Conservation (phyloP, 352 stramenopile species). For the Phytophthora crassamura region DNA sequence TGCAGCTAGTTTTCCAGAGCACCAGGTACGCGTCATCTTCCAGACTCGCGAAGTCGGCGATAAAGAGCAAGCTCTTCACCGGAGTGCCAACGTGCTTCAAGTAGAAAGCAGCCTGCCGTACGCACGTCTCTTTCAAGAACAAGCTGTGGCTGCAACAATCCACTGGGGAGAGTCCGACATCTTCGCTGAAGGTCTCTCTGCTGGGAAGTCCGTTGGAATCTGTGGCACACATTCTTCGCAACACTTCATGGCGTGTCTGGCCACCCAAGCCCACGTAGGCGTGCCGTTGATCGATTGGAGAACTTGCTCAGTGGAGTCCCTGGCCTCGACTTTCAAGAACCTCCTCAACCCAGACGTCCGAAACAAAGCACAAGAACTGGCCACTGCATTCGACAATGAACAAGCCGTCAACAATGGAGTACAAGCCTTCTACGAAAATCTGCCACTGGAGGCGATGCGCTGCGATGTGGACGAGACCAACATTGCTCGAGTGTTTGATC, state of each 20-base stretch:
- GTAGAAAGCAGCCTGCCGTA: constrained; percentile 47
- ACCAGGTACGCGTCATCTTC: constrained; percentile 49
- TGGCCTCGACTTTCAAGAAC: constrained; percentile 57
- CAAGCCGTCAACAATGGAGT: constrained; percentile 65
- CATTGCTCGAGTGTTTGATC: constrained; percentile 43
- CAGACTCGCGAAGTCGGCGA: constrained; percentile 34
- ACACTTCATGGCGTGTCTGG: constrained; percentile 80
- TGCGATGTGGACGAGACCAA: constrained; percentile 55
- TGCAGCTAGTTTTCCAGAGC: constrained; percentile 15
- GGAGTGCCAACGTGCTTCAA: constrained; percentile 24
- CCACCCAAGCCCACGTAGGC: constrained; percentile 63
- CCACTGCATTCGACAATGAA: constrained; percentile 54
- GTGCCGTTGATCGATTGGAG: constrained; percentile 64
- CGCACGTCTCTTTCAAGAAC: constrained; percentile 78
- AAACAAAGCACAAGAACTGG: constrained; percentile 42
- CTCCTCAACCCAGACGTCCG: constrained; percentile 47
- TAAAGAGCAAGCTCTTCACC: constrained; percentile 8
- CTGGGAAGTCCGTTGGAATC: constrained; percentile 83
- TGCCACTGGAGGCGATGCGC: constrained; percentile 82
- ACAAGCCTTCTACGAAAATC: constrained; percentile 66
- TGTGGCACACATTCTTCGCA: constrained; percentile 90
- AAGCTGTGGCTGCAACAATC: constrained; percentile 62
- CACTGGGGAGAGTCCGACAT: constrained; percentile 74
- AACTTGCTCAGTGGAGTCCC: constrained; percentile 57
- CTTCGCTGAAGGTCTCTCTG: constrained; percentile 69